Base-by-base conservation (phyloP, 345 rosid genomes). In the Rubroshorea leprosula region DNA sequence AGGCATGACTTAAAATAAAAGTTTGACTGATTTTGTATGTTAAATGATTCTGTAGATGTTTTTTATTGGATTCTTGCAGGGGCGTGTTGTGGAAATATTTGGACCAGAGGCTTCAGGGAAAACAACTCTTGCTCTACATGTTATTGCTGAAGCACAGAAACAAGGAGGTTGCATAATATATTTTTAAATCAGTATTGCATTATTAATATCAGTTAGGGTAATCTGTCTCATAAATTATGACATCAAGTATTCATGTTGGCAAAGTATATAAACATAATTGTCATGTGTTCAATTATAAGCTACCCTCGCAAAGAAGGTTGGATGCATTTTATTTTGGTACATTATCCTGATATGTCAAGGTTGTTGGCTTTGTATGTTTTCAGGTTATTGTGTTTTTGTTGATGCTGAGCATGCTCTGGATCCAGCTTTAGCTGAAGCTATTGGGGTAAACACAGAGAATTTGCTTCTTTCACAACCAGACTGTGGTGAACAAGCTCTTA, bases 381-480 rank as follows among this genome's bases (percentile, higher is more conserved):
- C 74, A 90, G 97, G 89, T 69, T 84, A 81, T 15, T 94, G 99
- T 72, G 93, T 81, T 55, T 94, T 87, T 70, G 85, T 94, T 22
- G 99, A 94, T 63, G 99, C 99, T 15, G 97, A 94, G 82, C 97
- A 94, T 83, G 96, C 99, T 59, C 99, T 94, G 76, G 99, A 94
- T 71, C 75, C 96, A 44, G 71, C 92, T 26, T 60, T 90, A 15
- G 99, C 96, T 27, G 67, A 87, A 68, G 71, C 89, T 57, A 87
- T 90, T 19, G 97, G 99, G 17, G 99, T 94, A 50, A 83, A 84
- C 64, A 94, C 99, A 2, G 83, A 87, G 66, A 87, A 90, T 57
- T 83, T 94, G 57, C 97, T 94, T 72, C 83, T 94, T 35, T 86
- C 97, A 0, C 99, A 94, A 69, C 99, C 99, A 63, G 97, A 90